Percentiles rank a stretch among this genome's conserved stretches.
Evolutionary conservation across 305 asterid species (phyloP).

Genomic region (Petunia hybrid): DNA sequence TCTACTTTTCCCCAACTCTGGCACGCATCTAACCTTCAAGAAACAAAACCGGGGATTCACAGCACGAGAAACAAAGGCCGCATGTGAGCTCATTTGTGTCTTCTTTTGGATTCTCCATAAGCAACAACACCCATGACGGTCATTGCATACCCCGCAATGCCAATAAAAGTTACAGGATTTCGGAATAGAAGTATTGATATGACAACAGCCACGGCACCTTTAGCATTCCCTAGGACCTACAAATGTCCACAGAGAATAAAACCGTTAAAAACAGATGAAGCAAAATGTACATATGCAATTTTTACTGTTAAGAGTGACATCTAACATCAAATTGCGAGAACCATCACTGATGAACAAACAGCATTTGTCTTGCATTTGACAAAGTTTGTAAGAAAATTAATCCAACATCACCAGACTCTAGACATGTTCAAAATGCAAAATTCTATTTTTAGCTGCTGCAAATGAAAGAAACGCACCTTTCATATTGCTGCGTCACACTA

Average conservation of each 20-base stretch:
- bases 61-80: neutral
- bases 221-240: conserved; percentile 94
- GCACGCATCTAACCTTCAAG: conserved; percentile 20
- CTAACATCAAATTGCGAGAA: too few species aligned
- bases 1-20: conserved; percentile 10
- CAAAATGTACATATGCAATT: neutral
- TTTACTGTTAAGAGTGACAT: too few species aligned
- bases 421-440: too few species aligned
- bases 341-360: too few species aligned
- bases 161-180: conserved; percentile 84
- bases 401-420: too few species aligned
- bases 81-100: conserved; percentile 57
- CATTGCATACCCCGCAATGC: conserved; percentile 90
- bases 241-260: conserved; percentile 21
- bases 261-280: neutral
- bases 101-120: conserved; percentile 90
- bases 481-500: too few species aligned
- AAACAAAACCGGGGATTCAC: conserved; percentile 21
- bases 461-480: too few species aligned
- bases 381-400: too few species aligned
- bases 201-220: conserved; percentile 97
- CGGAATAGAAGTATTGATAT: conserved; percentile 84
- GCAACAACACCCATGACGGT: conserved; percentile 94
- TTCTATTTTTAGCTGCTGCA: too few species aligned
- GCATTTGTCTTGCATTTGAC: too few species aligned